Conservation (phyloP, 1,284 basidiomycete species). For the Moesziomyces globuligerus region DNA sequence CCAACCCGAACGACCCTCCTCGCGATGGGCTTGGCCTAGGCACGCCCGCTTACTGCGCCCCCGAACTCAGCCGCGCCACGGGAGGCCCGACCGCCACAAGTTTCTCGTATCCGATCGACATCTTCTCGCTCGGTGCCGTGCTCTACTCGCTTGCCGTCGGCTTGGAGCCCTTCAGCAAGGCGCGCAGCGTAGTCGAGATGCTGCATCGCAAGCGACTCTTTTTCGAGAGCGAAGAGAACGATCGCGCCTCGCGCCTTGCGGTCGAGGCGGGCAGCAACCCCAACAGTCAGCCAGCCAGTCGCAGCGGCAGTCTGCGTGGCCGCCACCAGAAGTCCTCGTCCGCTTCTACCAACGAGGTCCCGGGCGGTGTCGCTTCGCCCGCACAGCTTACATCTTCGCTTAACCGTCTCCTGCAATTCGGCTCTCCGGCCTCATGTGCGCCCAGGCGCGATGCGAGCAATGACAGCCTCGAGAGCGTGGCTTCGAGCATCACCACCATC, state of each 20-base stretch:
- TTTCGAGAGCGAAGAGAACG: slow-evolving; percentile 63
- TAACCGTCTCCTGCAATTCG: slow-evolving; percentile 10
- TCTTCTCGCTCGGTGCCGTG: slow-evolving; percentile 63
- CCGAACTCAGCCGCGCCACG: slow-evolving; percentile 57
- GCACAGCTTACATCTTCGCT: slow-evolving; percentile 19
- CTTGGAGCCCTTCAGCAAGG: slow-evolving; percentile 58
- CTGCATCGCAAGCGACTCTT: slow-evolving; percentile 61
- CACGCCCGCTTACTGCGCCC: slow-evolving; percentile 64
- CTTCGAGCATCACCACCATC: slow-evolving; percentile 57
- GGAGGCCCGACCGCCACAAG: slow-evolving; percentile 33
- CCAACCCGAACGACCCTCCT: slow-evolving; percentile 53
- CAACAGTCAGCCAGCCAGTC: slow-evolving; percentile 37
- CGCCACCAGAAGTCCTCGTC: slow-evolving; percentile 13
- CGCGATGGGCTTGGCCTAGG: slow-evolving; percentile 60
- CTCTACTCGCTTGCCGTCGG: slow-evolving; percentile 64
- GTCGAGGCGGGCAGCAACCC: slow-evolving; percentile 48
- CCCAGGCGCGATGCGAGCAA: slow-evolving; percentile 41
- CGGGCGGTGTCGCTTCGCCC: slow-evolving; percentile 9
- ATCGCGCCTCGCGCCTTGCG: slow-evolving; percentile 49
- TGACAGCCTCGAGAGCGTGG: slow-evolving; percentile 54
- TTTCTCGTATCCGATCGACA: slow-evolving; percentile 60
- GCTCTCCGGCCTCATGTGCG: not conserved
- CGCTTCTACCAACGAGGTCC: not conserved
- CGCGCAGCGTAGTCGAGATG: slow-evolving; percentile 61
- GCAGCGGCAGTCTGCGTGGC: slow-evolving; percentile 43